Conservation (phyloP, 805 yeast genomes). For the Helenozyma rhizophorensis region DNA sequence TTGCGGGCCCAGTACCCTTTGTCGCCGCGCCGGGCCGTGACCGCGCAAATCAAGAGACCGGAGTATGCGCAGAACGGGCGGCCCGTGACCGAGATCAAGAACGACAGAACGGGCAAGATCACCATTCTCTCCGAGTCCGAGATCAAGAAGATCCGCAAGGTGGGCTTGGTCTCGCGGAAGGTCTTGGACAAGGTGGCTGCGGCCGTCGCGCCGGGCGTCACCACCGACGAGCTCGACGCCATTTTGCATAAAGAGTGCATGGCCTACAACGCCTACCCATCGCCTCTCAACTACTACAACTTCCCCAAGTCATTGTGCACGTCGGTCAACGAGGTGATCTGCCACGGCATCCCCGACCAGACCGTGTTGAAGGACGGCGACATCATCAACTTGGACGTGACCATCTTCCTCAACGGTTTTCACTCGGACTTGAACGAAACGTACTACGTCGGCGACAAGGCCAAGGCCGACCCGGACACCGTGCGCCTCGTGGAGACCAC, state of each 20-base stretch:
- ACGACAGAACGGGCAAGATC: constrained; percentile 65
- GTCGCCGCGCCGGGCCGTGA: constrained; percentile 64
- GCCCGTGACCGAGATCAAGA: constrained; percentile 72
- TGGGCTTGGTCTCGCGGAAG: constrained; percentile 76
- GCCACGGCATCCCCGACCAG: constrained; percentile 97
- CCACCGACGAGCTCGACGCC: constrained; percentile 88
- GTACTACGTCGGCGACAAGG: constrained; percentile 90
- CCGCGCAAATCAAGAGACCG: constrained; percentile 66
- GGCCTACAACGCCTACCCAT: constrained; percentile 87
- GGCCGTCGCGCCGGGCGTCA: constrained; percentile 78
- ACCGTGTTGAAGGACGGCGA: constrained; percentile 88
- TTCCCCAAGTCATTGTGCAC: constrained; percentile 92
- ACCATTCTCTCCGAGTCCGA: constrained; percentile 62
- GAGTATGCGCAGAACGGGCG: constrained; percentile 81
- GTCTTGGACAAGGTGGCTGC: constrained; percentile 87
- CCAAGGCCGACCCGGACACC: constrained; percentile 71
- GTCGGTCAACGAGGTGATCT: constrained; percentile 89
- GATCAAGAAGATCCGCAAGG: constrained; percentile 68
- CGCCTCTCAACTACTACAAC: constrained; percentile 90
- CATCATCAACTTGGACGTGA: constrained; percentile 85
- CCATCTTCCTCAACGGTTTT: constrained; percentile 79
- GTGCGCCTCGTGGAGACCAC: constrained; percentile 85
- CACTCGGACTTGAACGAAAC: constrained; percentile 97
- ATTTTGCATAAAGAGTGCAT: constrained; percentile 85
- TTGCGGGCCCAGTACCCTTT: constrained; percentile 80